phyloP scores from a whole-genome alignment of 495 filamentous ascomycete genomes.

The Xylaria acuta region DNA sequence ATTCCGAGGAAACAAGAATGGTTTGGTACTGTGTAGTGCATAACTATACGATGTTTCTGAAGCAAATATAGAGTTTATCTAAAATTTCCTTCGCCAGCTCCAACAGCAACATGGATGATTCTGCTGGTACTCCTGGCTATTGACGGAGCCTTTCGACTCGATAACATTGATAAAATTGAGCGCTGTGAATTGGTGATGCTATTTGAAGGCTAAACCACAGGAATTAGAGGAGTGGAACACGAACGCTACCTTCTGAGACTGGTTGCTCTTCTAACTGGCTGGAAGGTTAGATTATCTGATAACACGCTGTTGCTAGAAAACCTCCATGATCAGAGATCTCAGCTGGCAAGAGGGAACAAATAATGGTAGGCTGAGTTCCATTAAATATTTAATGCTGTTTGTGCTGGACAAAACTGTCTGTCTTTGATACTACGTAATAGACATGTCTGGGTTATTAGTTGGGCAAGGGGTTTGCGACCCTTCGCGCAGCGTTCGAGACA shows the following conservation, averaged over 20 bases:
- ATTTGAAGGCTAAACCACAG: not conserved
- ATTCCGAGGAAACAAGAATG: not conserved
- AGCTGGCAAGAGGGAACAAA: not conserved
- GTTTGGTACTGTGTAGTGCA: too few relatives aligned
- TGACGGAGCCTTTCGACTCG: not conserved
- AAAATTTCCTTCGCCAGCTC: not conserved
- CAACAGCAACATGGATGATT: not conserved
- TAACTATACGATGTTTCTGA: not conserved
- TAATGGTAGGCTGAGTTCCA: not conserved
- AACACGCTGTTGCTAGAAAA: not conserved
- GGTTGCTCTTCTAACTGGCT: not conserved
- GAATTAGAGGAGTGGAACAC: not conserved
- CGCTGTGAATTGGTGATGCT: not conserved
- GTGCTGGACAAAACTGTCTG: not conserved
- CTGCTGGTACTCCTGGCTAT: not conserved
- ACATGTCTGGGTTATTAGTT: not conserved
- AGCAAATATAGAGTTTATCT: not conserved
- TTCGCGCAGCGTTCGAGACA: too few relatives aligned
- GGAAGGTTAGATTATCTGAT: not conserved
- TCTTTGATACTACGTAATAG: not conserved
- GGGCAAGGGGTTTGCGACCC: not conserved
- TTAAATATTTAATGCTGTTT: not conserved
- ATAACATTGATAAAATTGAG: not conserved
- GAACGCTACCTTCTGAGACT: not conserved
- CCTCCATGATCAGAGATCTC: not conserved